Base-by-base conservation (phyloP, 2,329 filamentous ascomycete species). In the Nigrograna mackinnonii region DNA sequence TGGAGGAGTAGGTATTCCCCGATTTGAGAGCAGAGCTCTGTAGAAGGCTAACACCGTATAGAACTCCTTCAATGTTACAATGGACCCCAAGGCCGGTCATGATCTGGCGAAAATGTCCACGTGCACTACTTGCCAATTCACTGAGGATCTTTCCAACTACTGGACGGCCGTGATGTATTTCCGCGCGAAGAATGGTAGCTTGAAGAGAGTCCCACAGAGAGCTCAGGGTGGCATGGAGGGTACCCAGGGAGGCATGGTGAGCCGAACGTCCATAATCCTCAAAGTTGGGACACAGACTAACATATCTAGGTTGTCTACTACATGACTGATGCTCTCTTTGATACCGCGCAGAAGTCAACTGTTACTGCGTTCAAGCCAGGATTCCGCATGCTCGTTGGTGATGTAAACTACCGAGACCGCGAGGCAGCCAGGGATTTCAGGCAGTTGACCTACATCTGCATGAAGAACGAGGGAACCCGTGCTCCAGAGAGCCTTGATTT, bases 341-440 rank as follows among this genome's bases (percentile, higher is more conserved):
- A 52, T 39, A 59, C 69, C 4, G 55, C 56, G 0, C 59, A 58
- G 3, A 57, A 66, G 11, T 67, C 49, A 13, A 55, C 62, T 13
- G 70, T 73, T 1, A 74, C 71, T 1, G 72, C 72, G 0, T 75
- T 75, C 54, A 70, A 48, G 35, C 57, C 50, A n/a, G 55, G 73
- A 7, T 76, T 76, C 66, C 70, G 73, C 32, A 75, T 76, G 73
- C 68, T 76, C 12, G 65, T 71, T 9, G 73, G 73, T 19, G 68
- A 76, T 35, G 63, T 67, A 3, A 55, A 51, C 47, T 44, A 64
- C 50, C 22, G 50, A 2, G 45, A 39, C 28, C 56, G 58, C 34
- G 57, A 58, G 22, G 39, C 51, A 36, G 57, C 56, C 12, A 44
- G 55, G n/a, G 53, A 60, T n/a, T 58, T 60, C 47, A 56, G 60